Percentiles rank a stretch among this genome's conserved stretches.
These are phyloP conservation scores for Kodamaea anthophila DNA, from an alignment of 1,139 yeast genomes.

Conservation along the genomic window DNA sequence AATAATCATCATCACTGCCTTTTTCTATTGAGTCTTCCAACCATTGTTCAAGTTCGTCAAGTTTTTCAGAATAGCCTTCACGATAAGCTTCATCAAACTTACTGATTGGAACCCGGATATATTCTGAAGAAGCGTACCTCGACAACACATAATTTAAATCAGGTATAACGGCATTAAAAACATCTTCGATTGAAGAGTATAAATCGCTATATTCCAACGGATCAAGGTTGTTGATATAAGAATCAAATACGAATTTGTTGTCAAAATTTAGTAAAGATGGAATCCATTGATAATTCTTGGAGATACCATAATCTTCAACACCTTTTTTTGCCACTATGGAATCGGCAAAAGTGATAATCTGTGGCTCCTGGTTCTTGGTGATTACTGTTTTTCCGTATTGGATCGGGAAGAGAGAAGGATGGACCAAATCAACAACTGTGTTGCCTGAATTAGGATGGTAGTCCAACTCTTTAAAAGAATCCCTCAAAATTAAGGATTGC, in stretches of 20 bases:
- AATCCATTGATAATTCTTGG: slow-evolving; percentile 28
- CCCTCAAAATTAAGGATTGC: slow-evolving; percentile 11
- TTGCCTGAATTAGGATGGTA: slow-evolving; percentile 34
- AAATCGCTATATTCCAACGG: slow-evolving; percentile 20
- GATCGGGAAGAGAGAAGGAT: slow-evolving; percentile 38
- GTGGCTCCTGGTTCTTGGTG: slow-evolving; percentile 5
- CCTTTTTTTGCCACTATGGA: slow-evolving; percentile 12
- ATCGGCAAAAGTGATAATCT: slow-evolving; percentile 10
- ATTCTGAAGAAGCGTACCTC: slow-evolving; percentile 16
- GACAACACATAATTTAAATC: slow-evolving; percentile 26
- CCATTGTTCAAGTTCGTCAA: slow-evolving; percentile 2
- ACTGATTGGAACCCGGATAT: slow-evolving; percentile 11
- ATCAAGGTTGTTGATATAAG: slow-evolving; percentile 38
- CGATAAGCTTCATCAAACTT: slow-evolving; percentile 15
- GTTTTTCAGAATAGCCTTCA: slow-evolving; percentile 7
- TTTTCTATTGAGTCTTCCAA: slow-evolving; percentile 6
- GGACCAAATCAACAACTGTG: slow-evolving; percentile 36
- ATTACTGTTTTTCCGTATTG: slow-evolving; percentile 30
- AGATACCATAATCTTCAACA: slow-evolving; percentile 16
- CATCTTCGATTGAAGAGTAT: slow-evolving; percentile 22
- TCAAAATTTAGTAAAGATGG: slow-evolving; percentile 19
- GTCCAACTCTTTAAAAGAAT: slow-evolving; percentile 18
- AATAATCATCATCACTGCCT: slow-evolving; percentile 3
- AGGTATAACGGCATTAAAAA: slow-evolving; percentile 25
- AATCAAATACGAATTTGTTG: slow-evolving; percentile 15